These are phyloP conservation scores for Trichoderma sp. DNA, from an alignment of 2,329 filamentous ascomycete species.

Conservation along the genomic window DNA sequence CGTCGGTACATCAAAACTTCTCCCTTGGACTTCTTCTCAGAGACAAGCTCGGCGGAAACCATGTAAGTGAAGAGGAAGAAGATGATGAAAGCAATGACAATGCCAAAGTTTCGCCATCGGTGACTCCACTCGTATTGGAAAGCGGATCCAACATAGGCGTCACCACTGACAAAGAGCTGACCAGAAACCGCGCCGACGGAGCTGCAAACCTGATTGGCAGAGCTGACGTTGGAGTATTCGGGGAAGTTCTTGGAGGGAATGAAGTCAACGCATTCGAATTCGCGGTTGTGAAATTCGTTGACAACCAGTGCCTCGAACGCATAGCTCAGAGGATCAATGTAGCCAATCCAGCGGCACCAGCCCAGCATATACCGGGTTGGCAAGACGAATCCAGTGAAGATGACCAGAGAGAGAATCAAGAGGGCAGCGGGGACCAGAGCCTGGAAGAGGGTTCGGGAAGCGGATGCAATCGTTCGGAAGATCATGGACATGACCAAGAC, in stretches of 20 bases:
- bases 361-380: constrained; percentile 70
- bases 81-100: constrained; percentile 67
- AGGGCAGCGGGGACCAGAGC: constrained; percentile 64
- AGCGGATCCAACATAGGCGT: constrained; percentile 57
- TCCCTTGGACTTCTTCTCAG: constrained; percentile 71
- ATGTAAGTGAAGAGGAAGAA: constrained; percentile 67
- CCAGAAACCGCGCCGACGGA: constrained; percentile 63
- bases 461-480: constrained; percentile 79
- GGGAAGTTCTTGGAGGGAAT: constrained; percentile 45
- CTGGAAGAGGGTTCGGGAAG: constrained; percentile 70
- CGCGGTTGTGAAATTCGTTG: constrained; percentile 75
- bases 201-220: constrained; percentile 58
- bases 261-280: constrained; percentile 57
- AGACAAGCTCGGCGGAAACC: constrained; percentile 66
- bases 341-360: constrained; percentile 85
- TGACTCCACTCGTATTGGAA: constrained; percentile 63
- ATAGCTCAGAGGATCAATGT: constrained; percentile 78
- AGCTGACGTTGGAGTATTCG: constrained; percentile 36
- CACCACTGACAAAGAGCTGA: constrained; percentile 56
- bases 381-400: constrained; percentile 72
- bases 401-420: constrained; percentile 68
- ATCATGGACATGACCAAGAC: constrained; percentile 84
- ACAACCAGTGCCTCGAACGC: constrained; percentile 80
- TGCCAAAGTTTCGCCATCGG: constrained; percentile 73
- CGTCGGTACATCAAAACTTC: constrained; percentile 76